These are phyloP conservation scores for Fragaria nilgerrensis DNA, from an alignment of 306 rosid genomes.

Conservation along the genomic window DNA sequence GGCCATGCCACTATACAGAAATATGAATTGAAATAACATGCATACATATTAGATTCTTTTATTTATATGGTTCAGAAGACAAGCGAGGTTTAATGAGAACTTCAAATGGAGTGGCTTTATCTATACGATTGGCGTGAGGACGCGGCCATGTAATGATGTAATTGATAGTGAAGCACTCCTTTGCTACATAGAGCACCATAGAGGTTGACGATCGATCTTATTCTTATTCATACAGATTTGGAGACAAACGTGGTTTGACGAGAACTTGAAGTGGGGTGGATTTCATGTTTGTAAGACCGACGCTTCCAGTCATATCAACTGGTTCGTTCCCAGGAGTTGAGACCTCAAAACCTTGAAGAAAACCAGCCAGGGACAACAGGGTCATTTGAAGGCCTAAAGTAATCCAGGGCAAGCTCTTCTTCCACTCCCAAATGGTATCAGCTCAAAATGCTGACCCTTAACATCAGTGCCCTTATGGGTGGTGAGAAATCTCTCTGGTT, in stretches of 20 bases:
- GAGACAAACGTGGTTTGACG: conserved; percentile 42
- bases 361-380: conserved; percentile 33
- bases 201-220: too few species aligned
- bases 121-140: too few species aligned
- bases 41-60: too few species aligned
- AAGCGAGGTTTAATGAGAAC: conserved; percentile 24
- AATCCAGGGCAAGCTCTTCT: conserved; percentile 57
- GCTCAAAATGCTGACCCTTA: conserved; percentile 42
- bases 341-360: conserved; percentile 51
- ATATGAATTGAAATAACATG: too few species aligned
- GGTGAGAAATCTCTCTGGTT: conserved; percentile 54
- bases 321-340: conserved; percentile 13
- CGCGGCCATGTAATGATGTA: too few species aligned
- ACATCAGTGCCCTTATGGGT: conserved; percentile 44
- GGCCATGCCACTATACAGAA: too few species aligned
- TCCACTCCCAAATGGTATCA: conserved; percentile 58
- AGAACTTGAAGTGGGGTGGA: conserved; percentile 49
- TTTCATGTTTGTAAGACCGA: conserved; percentile 37
- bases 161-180: too few species aligned
- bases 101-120: conserved; percentile 19
- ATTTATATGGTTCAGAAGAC: too few species aligned
- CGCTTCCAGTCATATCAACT: conserved; percentile 47
- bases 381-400: conserved; percentile 39
- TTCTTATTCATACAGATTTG: conserved; percentile 18
- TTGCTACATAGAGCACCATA: too few species aligned